Base-by-base conservation (phyloP, 768 basidiomycete genomes). In the Hygrocybe punicea region DNA sequence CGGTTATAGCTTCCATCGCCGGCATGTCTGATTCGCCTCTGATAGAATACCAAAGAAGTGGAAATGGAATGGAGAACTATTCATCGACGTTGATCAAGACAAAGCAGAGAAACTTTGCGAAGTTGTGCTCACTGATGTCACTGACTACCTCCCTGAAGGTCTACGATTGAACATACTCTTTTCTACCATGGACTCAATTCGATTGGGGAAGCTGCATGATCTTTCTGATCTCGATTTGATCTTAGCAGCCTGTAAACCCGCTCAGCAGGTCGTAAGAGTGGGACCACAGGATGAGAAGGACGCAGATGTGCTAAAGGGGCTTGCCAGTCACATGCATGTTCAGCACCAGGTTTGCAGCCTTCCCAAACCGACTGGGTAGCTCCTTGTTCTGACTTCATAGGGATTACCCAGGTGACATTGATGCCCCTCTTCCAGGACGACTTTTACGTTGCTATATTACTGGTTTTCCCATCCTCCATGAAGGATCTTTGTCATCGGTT, bases 11-110 rank as follows among this genome's bases (percentile, higher is more conserved):
- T 11, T 1, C n/a, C 5, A 33, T n/a, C n/a, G n/a, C n/a, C n/a
- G n/a, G 16, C 54, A 46, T 54, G 16, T 34, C 33, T 24, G 29
- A 25, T 58, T 66, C 2, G 67, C 37, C 5, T 39, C 21, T 37
- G 51, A 40, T 55, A 87, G 85, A 60, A 81, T 83, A 39, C 74
- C 73, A 19, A 83, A 82, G 64, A 80, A 80, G 53, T 89, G 82
- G 82, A 83, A 76, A 60, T 89, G 88, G 87, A 71, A 75, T 36
- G 87, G 86, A 21, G 71, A 80, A 19, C 71, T 88, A 25, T 75
- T 76, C 53, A 73, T 81, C 19, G 73, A 72, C 23, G 68, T 69
- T 2, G 67, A 69, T 11, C 67, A 66, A 4, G 71, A 70, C 19
- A 68, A 69, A 21, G 66, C 73, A 24, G 76, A 83, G 54, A 69